Evolutionary conservation across 1,284 basidiomycete genomes (phyloP).

Genomic region (Ustilago curta): DNA sequence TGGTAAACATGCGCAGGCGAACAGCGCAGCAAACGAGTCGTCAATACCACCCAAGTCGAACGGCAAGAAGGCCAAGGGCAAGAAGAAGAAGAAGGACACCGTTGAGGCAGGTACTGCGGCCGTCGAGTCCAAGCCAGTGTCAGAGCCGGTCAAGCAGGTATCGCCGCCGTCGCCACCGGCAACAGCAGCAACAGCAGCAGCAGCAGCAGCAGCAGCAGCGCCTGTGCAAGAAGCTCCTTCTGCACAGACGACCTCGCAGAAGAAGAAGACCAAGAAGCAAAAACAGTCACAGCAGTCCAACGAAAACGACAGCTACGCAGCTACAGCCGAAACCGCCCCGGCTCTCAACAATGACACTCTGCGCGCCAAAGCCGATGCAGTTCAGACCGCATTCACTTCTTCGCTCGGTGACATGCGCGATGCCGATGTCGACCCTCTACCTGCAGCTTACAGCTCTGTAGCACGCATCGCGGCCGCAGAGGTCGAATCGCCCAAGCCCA

Average conservation of each 20-base stretch:
- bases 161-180: not conserved
- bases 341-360: constrained; percentile 36
- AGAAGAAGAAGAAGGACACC: constrained; percentile 7
- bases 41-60: constrained; percentile 26
- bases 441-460: constrained; percentile 27
- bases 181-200: no score
- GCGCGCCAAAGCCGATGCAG: constrained; percentile 23
- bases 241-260: constrained; percentile 8
- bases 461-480: constrained; percentile 41
- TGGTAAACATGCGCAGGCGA: constrained; percentile 5
- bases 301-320: constrained; percentile 22
- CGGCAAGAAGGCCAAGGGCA: constrained; percentile 35
- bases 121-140: not conserved
- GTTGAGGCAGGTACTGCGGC: not conserved
- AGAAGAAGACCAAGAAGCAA: constrained; percentile 24
- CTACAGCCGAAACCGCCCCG: constrained; percentile 9
- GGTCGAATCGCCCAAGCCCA: constrained; percentile 11
- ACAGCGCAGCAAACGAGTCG: not conserved
- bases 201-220: no score
- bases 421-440: constrained; percentile 36
- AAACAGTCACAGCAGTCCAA: constrained; percentile 4
- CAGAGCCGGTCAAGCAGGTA: constrained; percentile 3
- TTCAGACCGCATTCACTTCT: constrained; percentile 21
- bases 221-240: not conserved
- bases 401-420: constrained; percentile 49